These are phyloP conservation scores for Brassica hybrid DNA, from an alignment of 441 rosid genomes.

Conservation along the genomic window DNA sequence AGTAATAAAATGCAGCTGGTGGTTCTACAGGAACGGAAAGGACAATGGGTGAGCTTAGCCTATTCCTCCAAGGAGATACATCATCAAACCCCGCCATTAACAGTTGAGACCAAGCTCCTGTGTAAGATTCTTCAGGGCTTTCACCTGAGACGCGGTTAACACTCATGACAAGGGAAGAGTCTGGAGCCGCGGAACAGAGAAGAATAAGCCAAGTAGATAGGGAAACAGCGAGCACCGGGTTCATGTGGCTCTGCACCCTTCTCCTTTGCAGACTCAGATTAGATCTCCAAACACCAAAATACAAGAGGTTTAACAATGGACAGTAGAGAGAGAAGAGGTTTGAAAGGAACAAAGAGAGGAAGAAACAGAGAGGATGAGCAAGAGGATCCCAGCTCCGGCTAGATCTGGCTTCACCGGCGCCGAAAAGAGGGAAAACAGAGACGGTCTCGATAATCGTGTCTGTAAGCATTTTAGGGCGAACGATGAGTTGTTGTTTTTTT, in stretches of 20 bases:
- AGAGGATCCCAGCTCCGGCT: background rate
- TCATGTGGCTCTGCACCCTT: background rate
- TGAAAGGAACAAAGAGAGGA: background rate
- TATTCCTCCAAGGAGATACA: background rate
- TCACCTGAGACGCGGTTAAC: background rate
- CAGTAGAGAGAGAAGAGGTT: background rate
- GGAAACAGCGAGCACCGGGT: background rate
- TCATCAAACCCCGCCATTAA: background rate
- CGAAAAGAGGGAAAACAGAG: background rate
- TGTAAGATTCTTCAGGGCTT: background rate
- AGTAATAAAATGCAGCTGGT: too few species aligned
- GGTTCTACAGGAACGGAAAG: background rate
- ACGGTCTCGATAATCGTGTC: too few species aligned
- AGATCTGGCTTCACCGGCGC: background rate
- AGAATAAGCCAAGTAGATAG: background rate
- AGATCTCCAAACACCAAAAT: too few species aligned
- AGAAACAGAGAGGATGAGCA: background rate
- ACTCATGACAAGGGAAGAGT: background rate
- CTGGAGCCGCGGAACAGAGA: background rate
- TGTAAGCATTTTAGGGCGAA: too few species aligned
- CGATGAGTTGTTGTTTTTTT: too few species aligned
- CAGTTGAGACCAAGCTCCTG: background rate
- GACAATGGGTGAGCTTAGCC: background rate
- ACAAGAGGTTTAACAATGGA: background rate
- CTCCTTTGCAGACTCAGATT: background rate